Conservation (phyloP, 1,284 basidiomycete genomes). For the Austropuccinia psidii region DNA sequence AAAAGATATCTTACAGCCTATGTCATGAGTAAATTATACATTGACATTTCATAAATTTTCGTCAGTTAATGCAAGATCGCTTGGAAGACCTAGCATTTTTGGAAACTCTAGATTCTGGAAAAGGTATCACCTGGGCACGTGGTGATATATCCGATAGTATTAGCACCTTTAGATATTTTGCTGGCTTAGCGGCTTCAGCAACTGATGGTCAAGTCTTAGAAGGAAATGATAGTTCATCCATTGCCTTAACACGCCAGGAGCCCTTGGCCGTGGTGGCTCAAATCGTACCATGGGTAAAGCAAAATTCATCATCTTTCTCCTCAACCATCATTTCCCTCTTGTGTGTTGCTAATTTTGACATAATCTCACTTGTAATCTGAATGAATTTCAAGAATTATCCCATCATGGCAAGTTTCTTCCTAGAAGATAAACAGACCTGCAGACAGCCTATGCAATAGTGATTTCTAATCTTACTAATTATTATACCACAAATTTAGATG, state of each 20-base stretch:
- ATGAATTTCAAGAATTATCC: slow-evolving; percentile 35
- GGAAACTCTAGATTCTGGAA: slow-evolving; percentile 39
- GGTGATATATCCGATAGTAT: slow-evolving; percentile 40
- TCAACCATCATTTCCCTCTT: neutral
- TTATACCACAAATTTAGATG: slow-evolving; percentile 6
- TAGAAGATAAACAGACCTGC: neutral
- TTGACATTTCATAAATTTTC: neutral
- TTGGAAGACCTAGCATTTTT: slow-evolving; percentile 38
- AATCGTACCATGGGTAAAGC: slow-evolving; percentile 34
- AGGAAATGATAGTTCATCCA: slow-evolving; percentile 43
- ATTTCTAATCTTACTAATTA: neutral
- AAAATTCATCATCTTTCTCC: neutral
- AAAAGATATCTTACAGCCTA: no score
- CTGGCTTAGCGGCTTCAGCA: slow-evolving; percentile 37
- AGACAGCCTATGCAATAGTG: neutral
- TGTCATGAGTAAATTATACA: neutral
- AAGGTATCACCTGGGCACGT: slow-evolving; percentile 38
- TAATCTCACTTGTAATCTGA: neutral
- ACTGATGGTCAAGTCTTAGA: slow-evolving; percentile 46
- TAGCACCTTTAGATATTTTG: slow-evolving; percentile 40
- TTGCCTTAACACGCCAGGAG: slow-evolving; percentile 45
- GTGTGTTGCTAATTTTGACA: neutral
- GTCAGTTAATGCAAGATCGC: slow-evolving; percentile 38
- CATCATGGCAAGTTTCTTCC: slow-evolving; percentile 37
- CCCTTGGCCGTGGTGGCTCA: slow-evolving; percentile 46